Base-by-base conservation (phyloP, 2,329 filamentous ascomycete species). In the Pestalotiopsis sp. region DNA sequence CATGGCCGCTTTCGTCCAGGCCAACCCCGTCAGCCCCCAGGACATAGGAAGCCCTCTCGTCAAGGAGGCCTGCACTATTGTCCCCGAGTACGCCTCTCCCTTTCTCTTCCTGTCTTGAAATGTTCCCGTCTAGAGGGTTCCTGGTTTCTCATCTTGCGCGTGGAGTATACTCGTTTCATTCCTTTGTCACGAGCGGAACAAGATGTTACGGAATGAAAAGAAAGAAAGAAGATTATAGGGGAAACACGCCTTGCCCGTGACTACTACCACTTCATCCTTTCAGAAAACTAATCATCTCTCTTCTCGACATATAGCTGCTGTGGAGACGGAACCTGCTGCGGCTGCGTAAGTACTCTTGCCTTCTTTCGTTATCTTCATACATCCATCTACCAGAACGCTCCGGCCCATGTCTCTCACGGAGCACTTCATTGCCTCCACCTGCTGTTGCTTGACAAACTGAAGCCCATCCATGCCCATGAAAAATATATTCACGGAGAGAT, bases 311-410 rank as follows among this genome's bases (percentile, higher is more conserved):
- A 41, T 14, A 56, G 64, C 25, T 65, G 61, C 39, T 68, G 67
- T 31, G 63, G 67, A 23, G 67, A 58, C 38, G 23, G 39, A 11
- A 61, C 25, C 4, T 68, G 67, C 38, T 68, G 67, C 23, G 67
- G 67, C 23, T 65, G 61, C 62, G 31, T 36, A 36, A 36, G 31
- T 36, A 9, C 9, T 36, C 31, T 7, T 36, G 1, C 6, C 6
- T 36, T 9, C 31, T 6, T 36, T 7, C 2, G 2, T 9, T 6
- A 36, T 36, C 31, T 1, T 0, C 31, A 36, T 36, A 3, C 7
- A 2, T 36, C 31, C 31, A 36, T 36, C 31, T 36, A 2, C 31
- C 31, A 36, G 31, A 36, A 36, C 31, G 31, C 31, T 2, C 31
- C 6, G 23, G 23, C 23, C 23, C 23, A 3, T 23, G 23, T 23